Conservation (phyloP, 1,284 basidiomycete genomes). For the Irpex lacteus region DNA sequence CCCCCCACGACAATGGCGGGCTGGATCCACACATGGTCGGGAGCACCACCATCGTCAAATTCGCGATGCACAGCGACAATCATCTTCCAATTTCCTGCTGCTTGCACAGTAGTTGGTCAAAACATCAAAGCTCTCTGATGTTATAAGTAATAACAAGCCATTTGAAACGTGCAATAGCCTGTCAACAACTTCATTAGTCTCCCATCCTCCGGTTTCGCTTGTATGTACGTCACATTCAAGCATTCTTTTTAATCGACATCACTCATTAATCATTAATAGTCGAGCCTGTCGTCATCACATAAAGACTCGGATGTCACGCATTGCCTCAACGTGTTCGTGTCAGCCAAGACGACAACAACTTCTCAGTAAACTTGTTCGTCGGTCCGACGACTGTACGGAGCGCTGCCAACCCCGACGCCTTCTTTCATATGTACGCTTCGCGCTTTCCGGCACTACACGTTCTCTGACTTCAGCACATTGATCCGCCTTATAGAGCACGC, state of each 20-base stretch:
- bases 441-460: background rate
- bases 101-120: background rate
- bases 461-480: background rate
- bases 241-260: background rate
- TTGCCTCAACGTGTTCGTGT: background rate
- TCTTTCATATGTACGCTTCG: background rate
- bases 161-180: background rate
- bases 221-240: background rate
- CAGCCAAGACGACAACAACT: background rate
- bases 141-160: background rate
- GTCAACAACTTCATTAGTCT: background rate
- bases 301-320: background rate
- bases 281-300: background rate
- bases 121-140: background rate
- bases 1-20: background rate
- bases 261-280: background rate
- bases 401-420: background rate
- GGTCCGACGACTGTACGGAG: background rate
- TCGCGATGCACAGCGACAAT: background rate
- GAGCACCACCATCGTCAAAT: background rate
- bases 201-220: background rate
- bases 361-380: background rate
- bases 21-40: background rate
- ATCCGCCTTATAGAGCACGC: background rate
- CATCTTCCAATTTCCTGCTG: background rate